Evolutionary conservation across 768 basidiomycete species (phyloP), one percentile per base, ranked within the genome.

Genomic region (Flagelloscypha sp.): DNA sequence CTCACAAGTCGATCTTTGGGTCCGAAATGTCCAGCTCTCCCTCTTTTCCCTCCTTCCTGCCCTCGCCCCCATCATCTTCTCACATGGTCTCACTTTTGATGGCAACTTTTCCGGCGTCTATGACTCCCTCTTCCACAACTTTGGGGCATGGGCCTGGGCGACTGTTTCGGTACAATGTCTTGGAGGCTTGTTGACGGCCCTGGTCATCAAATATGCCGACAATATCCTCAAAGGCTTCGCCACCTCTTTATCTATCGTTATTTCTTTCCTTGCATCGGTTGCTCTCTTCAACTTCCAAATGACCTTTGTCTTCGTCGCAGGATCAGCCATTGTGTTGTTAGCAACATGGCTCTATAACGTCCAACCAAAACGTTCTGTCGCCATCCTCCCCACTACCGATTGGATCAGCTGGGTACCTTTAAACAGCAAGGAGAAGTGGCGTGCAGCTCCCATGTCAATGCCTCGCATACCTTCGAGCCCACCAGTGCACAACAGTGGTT

Each of bases 151-250:
- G 86, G 92, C 92, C 20, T 88, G 89, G 80, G 82, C 82, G 16
- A 92, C 90, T 2, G 88, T 95, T 28, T 53, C 70, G 24, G 80
- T 86, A 13, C 89, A 95, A 59, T 89, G 93, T 4, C 56, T 93
- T 15, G 92, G 92, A n/a, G 92, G 92, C 1, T 64, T 95, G 33
- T 66, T 95, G 46, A 95, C 92, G 5, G 92, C 92, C 2, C 63
- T 94, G 58, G 92, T 94, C 24, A 94, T 94, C 72, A 86, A 92
- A 53, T 92, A 93, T 55, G 80, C 85, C 30, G 87, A 88, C 56
- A 93, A 92, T 58, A 85, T 84, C 44, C 66, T 84, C 55, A 90
- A 92, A 60, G 94, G 94, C 22, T 97, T 98, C 52, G 94, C 94
- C 8, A 97, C 94, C 4, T 86, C 83, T 44, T 67, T 98, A 42